Base-by-base conservation (phyloP, 2,329 filamentous ascomycete genomes). In the Cordyceps farinosa region DNA sequence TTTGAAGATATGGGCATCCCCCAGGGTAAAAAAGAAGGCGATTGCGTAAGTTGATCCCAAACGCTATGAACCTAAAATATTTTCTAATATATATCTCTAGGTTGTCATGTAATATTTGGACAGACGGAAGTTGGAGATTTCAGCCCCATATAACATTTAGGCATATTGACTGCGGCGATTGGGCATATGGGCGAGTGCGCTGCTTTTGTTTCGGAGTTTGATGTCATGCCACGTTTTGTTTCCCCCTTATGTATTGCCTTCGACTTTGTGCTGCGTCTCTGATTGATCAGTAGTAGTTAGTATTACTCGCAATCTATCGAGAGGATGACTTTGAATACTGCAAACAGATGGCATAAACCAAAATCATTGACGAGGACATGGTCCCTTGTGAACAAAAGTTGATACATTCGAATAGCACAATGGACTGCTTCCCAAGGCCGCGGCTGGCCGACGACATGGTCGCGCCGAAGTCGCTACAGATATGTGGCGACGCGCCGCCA, bases 1-100 rank as follows among this genome's bases (percentile, higher is more conserved):
- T 99, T 99, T 75, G 94, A 97, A 73, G 93, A 96, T 73, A 99
- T 99, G 95, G 95, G 95, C 45, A 94, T 99, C 69, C 91, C 92
- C 7, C 84, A 88, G 70, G 87, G 83, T 54, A 93, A 95, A 76
- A 84, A 88, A 66, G 91, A 97, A n/a, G 85, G 86, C 68, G 93
- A 98, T 77, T 99, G 94, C 80, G 93, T 97, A 86, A 83, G 84
- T 83, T 27, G 3, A 13, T 29, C 7, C 22, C 56, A 7, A 50
- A 51, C n/a, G 9, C 32, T 11, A 5, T 42, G 15, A 8, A n/a
- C 9, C 27, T 29, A 22, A 5, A 30, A 17, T 5, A 54, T 54
- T 9, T 47, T 9, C 53, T 56, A 51, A 56, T 17, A 32, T 36
- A 3, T 51, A 17, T 29, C 15, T 2, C 3, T 40, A 62, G 60